Evolutionary conservation across 164 flowering plant genomes (phyloP), one percentile per base, ranked within the genome.

Genomic region (Nelumbo lutea): DNA sequence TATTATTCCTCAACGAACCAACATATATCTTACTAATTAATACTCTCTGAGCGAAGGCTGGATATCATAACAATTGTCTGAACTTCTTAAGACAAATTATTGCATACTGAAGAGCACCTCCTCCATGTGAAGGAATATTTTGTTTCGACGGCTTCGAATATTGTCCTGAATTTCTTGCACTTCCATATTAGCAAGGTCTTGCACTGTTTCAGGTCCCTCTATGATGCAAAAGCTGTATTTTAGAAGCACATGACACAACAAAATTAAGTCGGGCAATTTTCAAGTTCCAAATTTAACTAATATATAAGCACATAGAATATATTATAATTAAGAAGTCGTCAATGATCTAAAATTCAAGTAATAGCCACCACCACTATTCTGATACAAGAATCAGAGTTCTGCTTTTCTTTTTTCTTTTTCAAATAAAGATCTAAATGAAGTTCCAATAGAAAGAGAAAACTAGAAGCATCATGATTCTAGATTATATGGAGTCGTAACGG

Each of bases 161-260:
- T 90, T 90, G 41, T 90, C 98, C 63, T 88, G 93, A 82, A 93
- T 90, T 71, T 93, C 96, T 71, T 82, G 88, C 71, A 90, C 66
- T 59, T 88, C 88, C 98, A 93, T 87, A 57, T 82, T 78, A n/a
- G 86, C 88, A 73, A 93, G 90, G 71, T 88, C 96, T 80, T 87
- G 87, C 43, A 88, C 98, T 43, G 98, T 86, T 69, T 93, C 98
- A 2, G 98, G 98, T 42, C 98, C 98, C 85, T 93, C 98, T 72
- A 93, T 93, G 76, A 93, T 93, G 64, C 98, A 93, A 79, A 93
- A 93, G 61, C 95, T 90, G 90, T 79, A 80, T 63, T 72, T 27
- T 60, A 65, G 27, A 70, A 65, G 57, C 62, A 70, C 14, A 43
- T 52, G 15, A 55, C 3, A 15, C 39, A 6, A 44, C 9, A 10